A percentile compares a stretch with the other conserved stretches of the same genome.
Evolutionary conservation across 2,329 filamentous ascomycete genomes (phyloP).

Genomic region (Plenodomus tracheiphilus): DNA sequence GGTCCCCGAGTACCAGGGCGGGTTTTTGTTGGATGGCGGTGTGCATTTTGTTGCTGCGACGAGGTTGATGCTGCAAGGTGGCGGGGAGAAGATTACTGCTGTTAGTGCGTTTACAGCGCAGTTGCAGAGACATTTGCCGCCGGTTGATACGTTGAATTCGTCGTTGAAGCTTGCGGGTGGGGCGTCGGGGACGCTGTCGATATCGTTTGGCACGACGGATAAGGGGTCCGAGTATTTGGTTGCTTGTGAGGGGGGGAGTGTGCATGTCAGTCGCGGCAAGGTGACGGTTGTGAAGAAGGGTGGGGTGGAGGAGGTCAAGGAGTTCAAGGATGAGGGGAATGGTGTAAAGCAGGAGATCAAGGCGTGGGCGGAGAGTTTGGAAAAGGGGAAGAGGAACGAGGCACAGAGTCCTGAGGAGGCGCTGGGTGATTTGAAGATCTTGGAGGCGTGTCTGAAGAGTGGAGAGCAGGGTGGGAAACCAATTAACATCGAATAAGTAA

Average conservation of each 20-base stretch:
- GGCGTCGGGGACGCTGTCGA: constrained; percentile 59
- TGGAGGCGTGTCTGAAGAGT: constrained; percentile 48
- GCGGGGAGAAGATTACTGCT: constrained; percentile 48
- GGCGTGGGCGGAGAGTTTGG: constrained; percentile 62
- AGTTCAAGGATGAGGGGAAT: constrained; percentile 53
- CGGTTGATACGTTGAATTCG: constrained; percentile 68
- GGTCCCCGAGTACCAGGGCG: constrained; percentile 71
- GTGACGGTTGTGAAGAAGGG: constrained; percentile 31
- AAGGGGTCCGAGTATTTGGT: constrained; percentile 60
- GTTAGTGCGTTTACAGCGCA: constrained; percentile 61
- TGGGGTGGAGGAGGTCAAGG: constrained; percentile 40
- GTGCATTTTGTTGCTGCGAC: constrained; percentile 71
- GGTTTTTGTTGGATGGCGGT: constrained; percentile 75
- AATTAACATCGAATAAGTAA: constrained; percentile 18
- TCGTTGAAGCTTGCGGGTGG: constrained; percentile 59
- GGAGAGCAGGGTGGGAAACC: constrained; percentile 45
- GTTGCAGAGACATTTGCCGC: constrained; percentile 61
- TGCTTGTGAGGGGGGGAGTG: constrained; percentile 61
- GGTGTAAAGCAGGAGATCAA: constrained; percentile 64
- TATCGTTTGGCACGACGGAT: constrained; percentile 62
- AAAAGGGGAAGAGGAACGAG: constrained; percentile 53
- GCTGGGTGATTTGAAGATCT: constrained; percentile 62
- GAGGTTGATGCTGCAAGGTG: constrained; percentile 58
- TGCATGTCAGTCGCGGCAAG: constrained; percentile 53
- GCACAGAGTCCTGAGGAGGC: constrained; percentile 62